Evolutionary conservation across 176 grass and related monocot genomes (phyloP).

Genomic region (Alopecurus myosuroides): DNA sequence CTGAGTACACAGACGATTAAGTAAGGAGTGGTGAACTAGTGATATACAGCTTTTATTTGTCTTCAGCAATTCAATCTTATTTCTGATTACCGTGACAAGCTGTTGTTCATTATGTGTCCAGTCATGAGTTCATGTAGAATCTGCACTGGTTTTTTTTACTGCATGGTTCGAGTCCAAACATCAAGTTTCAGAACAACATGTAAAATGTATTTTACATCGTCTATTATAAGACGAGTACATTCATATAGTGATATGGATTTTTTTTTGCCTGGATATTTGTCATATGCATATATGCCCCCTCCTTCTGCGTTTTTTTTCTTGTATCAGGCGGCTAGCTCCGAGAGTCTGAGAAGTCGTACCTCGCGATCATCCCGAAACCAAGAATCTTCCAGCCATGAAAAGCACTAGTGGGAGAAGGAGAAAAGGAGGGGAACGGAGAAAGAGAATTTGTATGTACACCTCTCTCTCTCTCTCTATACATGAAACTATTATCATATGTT

Average conservation of each 20-base stretch:
- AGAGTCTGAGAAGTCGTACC: constrained; percentile 36
- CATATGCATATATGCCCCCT: background rate
- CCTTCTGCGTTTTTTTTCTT: background rate
- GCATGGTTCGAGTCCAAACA: background rate
- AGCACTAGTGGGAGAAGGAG: constrained; percentile 29
- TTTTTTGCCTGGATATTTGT: background rate
- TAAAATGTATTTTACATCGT: no score
- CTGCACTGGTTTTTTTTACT: background rate
- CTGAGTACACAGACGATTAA: constrained; percentile 51
- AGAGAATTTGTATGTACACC: constrained; percentile 23
- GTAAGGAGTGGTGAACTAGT: constrained; percentile 19
- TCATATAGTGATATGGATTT: background rate
- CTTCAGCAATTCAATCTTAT: constrained; percentile 16
- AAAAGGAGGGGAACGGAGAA: background rate
- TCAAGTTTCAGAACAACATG: no score
- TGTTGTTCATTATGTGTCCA: constrained; percentile 9
- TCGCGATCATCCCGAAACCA: constrained; percentile 27
- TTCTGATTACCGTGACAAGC: background rate
- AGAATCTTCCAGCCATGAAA: constrained; percentile 70
- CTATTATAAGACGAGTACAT: background rate
- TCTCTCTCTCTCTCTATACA: background rate
- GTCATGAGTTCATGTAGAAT: constrained; percentile 19
- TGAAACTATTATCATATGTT: constrained; percentile 52
- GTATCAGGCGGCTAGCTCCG: background rate
- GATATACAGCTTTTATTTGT: constrained; percentile 28